Evolutionary conservation across 306 rosid genomes (phyloP).

Genomic region (Vigna hirtella): DNA sequence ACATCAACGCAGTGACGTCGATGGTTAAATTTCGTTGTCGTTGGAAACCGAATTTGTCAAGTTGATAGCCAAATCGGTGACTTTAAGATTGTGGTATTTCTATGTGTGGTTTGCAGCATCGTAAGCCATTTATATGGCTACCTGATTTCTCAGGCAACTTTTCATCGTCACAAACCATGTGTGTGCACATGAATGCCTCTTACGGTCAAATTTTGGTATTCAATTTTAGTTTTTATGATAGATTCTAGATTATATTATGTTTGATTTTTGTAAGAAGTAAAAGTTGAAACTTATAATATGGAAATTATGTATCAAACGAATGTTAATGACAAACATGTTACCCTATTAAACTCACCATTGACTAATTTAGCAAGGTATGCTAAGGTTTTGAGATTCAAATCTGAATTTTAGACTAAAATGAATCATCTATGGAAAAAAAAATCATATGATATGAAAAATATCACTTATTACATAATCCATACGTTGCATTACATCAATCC

Average conservation of each 20-base stretch:
- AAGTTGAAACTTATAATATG: too few relatives aligned
- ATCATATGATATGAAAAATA: too few relatives aligned
- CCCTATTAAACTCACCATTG: too few relatives aligned
- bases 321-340: too few relatives aligned
- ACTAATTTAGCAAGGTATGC: too few relatives aligned
- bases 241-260: neutral
- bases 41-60: neutral
- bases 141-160: neutral
- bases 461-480: too few relatives aligned
- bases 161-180: neutral
- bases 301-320: too few relatives aligned
- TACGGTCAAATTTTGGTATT: neutral
- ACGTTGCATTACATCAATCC: too few relatives aligned
- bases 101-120: neutral
- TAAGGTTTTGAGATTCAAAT: too few relatives aligned
- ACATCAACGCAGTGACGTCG: neutral
- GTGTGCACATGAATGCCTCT: neutral
- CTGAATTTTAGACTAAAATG: too few relatives aligned
- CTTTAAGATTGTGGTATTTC: neutral
- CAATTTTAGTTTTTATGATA: neutral
- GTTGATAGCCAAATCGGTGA: neutral
- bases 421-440: too few relatives aligned
- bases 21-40: neutral
- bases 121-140: neutral
- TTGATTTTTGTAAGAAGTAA: neutral